Conservation (phyloP, 1,139 yeast genomes). For the Trichomonascaceae sp. region DNA sequence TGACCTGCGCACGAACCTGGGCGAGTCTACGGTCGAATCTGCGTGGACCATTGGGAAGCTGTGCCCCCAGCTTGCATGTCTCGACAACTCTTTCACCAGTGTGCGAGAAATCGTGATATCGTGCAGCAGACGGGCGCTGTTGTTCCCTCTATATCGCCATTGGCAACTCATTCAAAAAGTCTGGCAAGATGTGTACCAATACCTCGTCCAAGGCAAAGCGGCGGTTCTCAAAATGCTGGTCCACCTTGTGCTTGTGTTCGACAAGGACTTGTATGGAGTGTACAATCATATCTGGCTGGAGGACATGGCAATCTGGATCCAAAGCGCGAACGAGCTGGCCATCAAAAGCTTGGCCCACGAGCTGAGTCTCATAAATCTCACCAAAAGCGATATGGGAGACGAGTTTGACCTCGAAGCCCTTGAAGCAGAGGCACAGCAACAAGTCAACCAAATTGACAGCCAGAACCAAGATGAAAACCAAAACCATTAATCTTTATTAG, state of each 20-base stretch:
- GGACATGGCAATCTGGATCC: slow-evolving; percentile 71
- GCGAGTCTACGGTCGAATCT: slow-evolving; percentile 74
- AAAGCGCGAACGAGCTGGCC: slow-evolving; percentile 38
- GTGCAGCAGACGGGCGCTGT: slow-evolving; percentile 55
- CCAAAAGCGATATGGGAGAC: slow-evolving; percentile 13
- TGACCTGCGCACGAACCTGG: slow-evolving; percentile 62
- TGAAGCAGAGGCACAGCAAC: slow-evolving; percentile 10
- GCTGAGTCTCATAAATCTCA: slow-evolving; percentile 22
- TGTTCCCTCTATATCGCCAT: slow-evolving; percentile 70
- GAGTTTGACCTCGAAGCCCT: slow-evolving; percentile 19
- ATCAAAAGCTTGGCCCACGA: slow-evolving; percentile 59
- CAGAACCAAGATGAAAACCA: too few species aligned
- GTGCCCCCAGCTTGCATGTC: slow-evolving; percentile 58
- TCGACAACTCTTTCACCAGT: slow-evolving; percentile 44
- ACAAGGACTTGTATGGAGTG: slow-evolving; percentile 76
- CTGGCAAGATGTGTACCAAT: slow-evolving; percentile 64
- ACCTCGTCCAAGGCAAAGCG: slow-evolving; percentile 58
- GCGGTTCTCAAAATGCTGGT: slow-evolving; percentile 47
- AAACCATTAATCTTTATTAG: too few species aligned
- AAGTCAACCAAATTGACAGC: slow-evolving; percentile 2
- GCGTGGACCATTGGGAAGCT: slow-evolving; percentile 90
- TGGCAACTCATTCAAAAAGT: slow-evolving; percentile 44
- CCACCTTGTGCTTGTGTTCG: slow-evolving; percentile 55
- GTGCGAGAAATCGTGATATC: slow-evolving; percentile 46
- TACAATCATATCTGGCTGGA: slow-evolving; percentile 71